phyloP scores from a whole-genome alignment of 805 yeast genomes.

The Candida xiaguanensis region DNA sequence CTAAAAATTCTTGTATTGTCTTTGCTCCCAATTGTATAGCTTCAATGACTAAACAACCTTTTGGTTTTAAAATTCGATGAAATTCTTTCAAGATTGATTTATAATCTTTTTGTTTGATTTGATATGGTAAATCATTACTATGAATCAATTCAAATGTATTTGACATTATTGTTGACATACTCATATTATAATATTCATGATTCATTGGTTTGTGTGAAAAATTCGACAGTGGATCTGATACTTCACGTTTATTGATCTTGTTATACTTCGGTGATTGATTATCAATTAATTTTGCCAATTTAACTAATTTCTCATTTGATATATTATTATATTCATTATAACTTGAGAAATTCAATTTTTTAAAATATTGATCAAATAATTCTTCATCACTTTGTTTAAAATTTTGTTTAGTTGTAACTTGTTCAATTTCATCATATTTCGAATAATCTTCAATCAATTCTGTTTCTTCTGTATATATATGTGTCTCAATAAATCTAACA shows the following conservation, averaged over 20 bases:
- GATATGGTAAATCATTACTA: constrained; percentile 32
- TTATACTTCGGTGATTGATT: constrained; percentile 17
- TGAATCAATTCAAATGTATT: constrained; percentile 35
- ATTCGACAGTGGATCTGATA: constrained; percentile 16
- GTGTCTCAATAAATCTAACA: constrained; percentile 31
- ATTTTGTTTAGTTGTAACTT: constrained; percentile 12
- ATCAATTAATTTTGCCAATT: constrained; percentile 17
- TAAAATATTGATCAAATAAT: constrained; percentile 19
- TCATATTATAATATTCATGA: constrained; percentile 23
- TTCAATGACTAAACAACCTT: constrained; percentile 26
- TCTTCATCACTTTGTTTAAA: constrained; percentile 21
- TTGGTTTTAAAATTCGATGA: constrained; percentile 30
- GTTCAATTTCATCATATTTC: constrained; percentile 13
- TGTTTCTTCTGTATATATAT: constrained; percentile 24
- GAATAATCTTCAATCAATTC: constrained; percentile 15
- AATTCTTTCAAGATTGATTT: constrained; percentile 27
- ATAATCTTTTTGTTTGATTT: constrained; percentile 25
- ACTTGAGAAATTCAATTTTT: constrained; percentile 26
- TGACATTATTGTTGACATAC: constrained; percentile 23
- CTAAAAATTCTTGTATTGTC: constrained; percentile 11
- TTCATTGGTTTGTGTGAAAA: constrained; percentile 27
- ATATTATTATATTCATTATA: constrained; percentile 23
- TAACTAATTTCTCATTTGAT: constrained; percentile 16
- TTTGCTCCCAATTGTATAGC: constrained; percentile 9
- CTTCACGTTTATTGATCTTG: constrained; percentile 9